A percentile compares a stretch with the other conserved stretches of the same genome.
These are phyloP conservation scores for Diaporthe batatas DNA, from an alignment of 2,329 filamentous ascomycete genomes.

Conservation along the genomic window DNA sequence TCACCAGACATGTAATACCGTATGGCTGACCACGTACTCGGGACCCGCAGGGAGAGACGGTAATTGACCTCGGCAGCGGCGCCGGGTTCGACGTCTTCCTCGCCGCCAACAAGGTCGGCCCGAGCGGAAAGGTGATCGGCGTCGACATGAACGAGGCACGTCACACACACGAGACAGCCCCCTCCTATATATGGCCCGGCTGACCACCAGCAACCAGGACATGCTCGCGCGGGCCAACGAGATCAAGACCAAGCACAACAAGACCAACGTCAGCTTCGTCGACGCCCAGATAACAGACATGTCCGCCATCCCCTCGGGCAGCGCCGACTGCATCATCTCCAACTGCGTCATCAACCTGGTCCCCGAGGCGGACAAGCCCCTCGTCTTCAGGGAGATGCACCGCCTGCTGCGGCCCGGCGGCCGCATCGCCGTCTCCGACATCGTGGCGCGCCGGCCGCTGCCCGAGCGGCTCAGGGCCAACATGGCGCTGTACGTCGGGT, in stretches of 20 bases:
- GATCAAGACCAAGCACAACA: slow-evolving; percentile 56
- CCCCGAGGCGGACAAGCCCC: slow-evolving; percentile 63
- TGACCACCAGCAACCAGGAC: slow-evolving; percentile 53
- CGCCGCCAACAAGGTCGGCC: slow-evolving; percentile 63
- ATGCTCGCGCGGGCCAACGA: slow-evolving; percentile 66
- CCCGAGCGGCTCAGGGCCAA: slow-evolving; percentile 61
- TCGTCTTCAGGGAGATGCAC: slow-evolving; percentile 69
- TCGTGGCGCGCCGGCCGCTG: slow-evolving; percentile 65
- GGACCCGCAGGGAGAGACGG: slow-evolving; percentile 62
- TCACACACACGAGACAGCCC: too few species aligned
- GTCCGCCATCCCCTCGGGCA: slow-evolving; percentile 56
- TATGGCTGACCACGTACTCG: slow-evolving; percentile 1
- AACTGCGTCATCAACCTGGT: slow-evolving; percentile 76
- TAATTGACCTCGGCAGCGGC: slow-evolving; percentile 70
- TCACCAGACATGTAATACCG: not conserved
- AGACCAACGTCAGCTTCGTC: slow-evolving; percentile 64
- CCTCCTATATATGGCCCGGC: not conserved
- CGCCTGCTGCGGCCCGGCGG: slow-evolving; percentile 70
- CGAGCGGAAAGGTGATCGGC: slow-evolving; percentile 63
- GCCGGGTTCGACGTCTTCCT: slow-evolving; percentile 71
- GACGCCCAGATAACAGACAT: slow-evolving; percentile 65
- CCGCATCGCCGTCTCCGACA: slow-evolving; percentile 71
- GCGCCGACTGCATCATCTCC: slow-evolving; percentile 69
- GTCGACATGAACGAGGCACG: slow-evolving; percentile 71
- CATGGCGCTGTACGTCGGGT: slow-evolving; percentile 70